Evolutionary conservation across 108 stramenopile genomes (phyloP), one percentile per base, ranked within the genome.

Genomic region (Stephanodiscus minutulus): DNA sequence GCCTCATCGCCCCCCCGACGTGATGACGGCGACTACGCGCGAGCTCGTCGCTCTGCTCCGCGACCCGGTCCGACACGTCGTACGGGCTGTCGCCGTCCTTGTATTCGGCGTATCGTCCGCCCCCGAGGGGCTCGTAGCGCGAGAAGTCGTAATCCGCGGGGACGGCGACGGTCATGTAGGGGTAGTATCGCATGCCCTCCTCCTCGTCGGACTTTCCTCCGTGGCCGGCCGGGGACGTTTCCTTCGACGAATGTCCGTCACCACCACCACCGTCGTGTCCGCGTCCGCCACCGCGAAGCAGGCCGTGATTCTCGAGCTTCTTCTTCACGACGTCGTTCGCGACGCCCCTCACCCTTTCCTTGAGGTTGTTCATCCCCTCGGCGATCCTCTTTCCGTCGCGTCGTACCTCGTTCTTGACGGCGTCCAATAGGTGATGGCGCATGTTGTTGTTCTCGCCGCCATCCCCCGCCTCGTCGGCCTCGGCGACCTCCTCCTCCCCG

Each of bases 1-100:
- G 87, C 53, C 85, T 63, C 91, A 96, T 91, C 25, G 88, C 92
- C 48, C 73, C 77, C 52, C 70, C 65, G 46, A 94, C 81, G 61
- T 85, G 85, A 25, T 73, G 39, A 20, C 93, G 74, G 18, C 93
- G 86, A 54, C 70, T 76, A 0, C 91, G 86, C 3, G 93, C 93
- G 54, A 94, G 44, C 0, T 69, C 62, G 61, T 81, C 72, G 49
- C 62, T 73, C 41, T 73, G 63, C 6, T 61, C 48, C n/a, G 44
- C 64, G 37, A 62, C 13, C 8, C 48, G 33, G 12, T 60, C 18
- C 11, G 72, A 67, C 21, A 61, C 49, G 20, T 20, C 44, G 43
- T 71, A 79, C 4, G 68, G 72, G 37, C 65, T 65, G 33, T 64
- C 57, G 17, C 79, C 79, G 44, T 81, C 68, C 47, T 69, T 68